Percentiles rank a stretch among this genome's conserved stretches.
Evolutionary conservation across 2,329 filamentous ascomycete genomes (phyloP).

Genomic region (Penicillium griseofulvum): DNA sequence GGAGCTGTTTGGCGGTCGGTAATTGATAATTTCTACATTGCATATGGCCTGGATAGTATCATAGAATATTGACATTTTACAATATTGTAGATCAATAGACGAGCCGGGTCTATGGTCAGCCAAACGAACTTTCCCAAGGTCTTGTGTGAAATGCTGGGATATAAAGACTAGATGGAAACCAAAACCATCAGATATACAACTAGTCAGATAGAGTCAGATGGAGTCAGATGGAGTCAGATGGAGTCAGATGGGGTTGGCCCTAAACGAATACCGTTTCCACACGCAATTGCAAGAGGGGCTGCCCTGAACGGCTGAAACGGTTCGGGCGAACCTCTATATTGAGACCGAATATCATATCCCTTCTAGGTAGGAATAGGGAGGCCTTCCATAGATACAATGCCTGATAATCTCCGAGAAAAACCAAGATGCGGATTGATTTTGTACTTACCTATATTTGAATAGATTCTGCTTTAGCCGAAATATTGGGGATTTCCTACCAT

Average conservation of each 20-base stretch:
- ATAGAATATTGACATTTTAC: neutral
- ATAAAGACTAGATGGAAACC: neutral
- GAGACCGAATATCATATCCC: neutral
- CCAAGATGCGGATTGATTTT: neutral
- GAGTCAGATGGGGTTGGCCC: neutral
- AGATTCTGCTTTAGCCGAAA: neutral
- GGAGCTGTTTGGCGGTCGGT: neutral
- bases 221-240: neutral
- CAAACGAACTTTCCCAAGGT: too few species aligned
- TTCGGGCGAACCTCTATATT: neutral
- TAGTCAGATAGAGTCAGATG: neutral
- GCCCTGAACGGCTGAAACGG: neutral
- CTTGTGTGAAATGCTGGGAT: neutral
- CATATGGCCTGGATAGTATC: neutral
- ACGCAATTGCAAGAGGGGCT: neutral
- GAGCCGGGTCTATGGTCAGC: neutral
- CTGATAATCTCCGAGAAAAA: neutral
- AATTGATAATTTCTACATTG: neutral
- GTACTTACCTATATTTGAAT: neutral
- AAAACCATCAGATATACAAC: too few species aligned
- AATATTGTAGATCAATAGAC: neutral
- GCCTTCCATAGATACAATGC: constrained; percentile 12
- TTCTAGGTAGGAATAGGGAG: constrained; percentile 8
- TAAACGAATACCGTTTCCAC: neutral
- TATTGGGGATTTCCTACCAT: neutral